Percentiles rank a stretch among this genome's conserved stretches.
Evolutionary conservation across 2,329 filamentous ascomycete genomes (phyloP).

Genomic region (Hortaea werneckii): DNA sequence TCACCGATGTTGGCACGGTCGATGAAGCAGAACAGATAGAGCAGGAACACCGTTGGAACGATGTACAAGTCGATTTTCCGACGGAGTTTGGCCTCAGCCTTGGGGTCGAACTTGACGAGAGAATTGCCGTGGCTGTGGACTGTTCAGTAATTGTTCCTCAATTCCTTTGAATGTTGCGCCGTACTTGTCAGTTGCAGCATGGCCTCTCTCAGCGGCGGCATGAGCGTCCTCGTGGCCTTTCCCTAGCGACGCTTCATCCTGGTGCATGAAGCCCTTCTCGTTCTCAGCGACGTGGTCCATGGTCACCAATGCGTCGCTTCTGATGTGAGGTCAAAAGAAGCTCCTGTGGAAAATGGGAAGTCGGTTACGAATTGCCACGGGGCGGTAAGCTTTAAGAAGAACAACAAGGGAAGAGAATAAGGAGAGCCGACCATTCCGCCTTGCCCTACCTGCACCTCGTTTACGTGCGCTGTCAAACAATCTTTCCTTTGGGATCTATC

Average conservation of each 20-base stretch:
- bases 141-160: conserved; percentile 2
- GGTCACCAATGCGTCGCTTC: no score
- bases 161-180: conserved; percentile 1
- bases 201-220: conserved; percentile 35
- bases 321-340: no score
- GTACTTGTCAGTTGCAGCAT: conserved; percentile 40
- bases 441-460: no score
- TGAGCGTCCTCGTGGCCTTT: conserved; percentile 14
- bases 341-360: no score
- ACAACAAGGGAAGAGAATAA: no score
- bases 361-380: no score
- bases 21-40: conserved; percentile 31
- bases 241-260: neutral
- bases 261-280: neutral
- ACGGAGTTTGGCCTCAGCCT: conserved; percentile 48
- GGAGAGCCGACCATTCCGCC: no score
- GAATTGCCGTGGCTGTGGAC: conserved; percentile 38
- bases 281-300: neutral
- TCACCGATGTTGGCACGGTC: conserved; percentile 31
- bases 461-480: no score
- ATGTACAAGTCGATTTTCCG: conserved; percentile 49
- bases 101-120: conserved; percentile 45
- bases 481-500: no score
- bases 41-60: conserved; percentile 53
- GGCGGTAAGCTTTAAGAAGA: no score